Base-by-base conservation (phyloP, 805 yeast species). In the Naumovozyma castellii region DNA sequence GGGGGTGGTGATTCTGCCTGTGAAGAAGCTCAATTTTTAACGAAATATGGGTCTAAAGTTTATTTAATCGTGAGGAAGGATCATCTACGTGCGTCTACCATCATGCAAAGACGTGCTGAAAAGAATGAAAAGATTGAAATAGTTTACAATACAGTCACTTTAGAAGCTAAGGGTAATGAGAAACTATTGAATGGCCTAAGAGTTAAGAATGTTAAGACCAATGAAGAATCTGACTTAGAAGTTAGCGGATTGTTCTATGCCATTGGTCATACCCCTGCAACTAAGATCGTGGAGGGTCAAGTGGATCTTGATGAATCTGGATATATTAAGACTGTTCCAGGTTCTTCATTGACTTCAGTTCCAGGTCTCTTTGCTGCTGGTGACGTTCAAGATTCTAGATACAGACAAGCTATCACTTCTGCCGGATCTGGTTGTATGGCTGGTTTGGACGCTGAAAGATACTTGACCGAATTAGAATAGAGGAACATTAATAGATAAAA, bases 361-460 rank as follows among this genome's bases (percentile, higher is more conserved):
- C 76, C 75, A 57, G 97, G 97, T 62, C 84, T 92, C 46, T 92
- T 83, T 53, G 98, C 98, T 44, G 98, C 98, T 44, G 98, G 98
- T 68, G 98, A 92, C 61, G 98, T 92, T 42, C 98, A 92, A 68
- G 98, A 92, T 68, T 81, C 85, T 65, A 77, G 76, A 62, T 92
- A 90, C 68, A 85, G 98, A 78, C 98, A 92, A 72, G 98, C 98
- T 43, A 86, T 92, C 60, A 92, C 98, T 32, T 87, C 97, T 63
- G 98, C 98, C n/a, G 98, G 98, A 59, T 75, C 95, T 47, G 98
- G 98, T 48, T 92, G 98, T 74, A 90, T 88, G 97, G 98, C 98
- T 56, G 98, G 95, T 44, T 75, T 92, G 46, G 97, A 92, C 57
- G 85, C 90, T 58, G 97, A 88, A 69, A 81, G 77, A 63, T 83